These are phyloP conservation scores for Fusarium veterinarium DNA, from an alignment of 2,329 filamentous ascomycete species.

Conservation along the genomic window DNA sequence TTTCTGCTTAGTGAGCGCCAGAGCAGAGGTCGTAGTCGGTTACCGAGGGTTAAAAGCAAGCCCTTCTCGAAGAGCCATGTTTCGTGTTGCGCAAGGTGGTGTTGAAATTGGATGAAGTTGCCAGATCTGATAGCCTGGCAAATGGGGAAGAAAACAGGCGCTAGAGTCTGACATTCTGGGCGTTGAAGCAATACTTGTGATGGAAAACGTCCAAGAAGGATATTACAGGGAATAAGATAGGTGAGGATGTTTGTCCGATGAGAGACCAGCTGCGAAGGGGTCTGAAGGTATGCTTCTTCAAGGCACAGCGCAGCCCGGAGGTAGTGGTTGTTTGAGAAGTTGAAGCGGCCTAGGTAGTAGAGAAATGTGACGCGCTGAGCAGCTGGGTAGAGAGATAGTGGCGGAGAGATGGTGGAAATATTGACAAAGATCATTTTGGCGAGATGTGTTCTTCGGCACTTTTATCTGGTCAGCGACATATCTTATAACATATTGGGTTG, in stretches of 20 bases:
- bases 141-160: constrained; percentile 77
- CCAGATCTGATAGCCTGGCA: constrained; percentile 77
- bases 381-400: constrained; percentile 83
- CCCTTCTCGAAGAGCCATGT: constrained; percentile 81
- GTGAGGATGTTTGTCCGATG: constrained; percentile 85
- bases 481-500: background rate
- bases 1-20: constrained; percentile 86
- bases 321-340: constrained; percentile 87
- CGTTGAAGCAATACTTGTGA: constrained; percentile 72
- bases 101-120: constrained; percentile 78
- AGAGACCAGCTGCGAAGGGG: constrained; percentile 67
- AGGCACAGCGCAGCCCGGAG: constrained; percentile 79
- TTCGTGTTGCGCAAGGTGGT: constrained; percentile 71
- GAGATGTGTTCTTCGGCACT: constrained; percentile 84
- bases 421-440: constrained; percentile 91
- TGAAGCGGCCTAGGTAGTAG: constrained; percentile 92
- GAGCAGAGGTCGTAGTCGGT: constrained; percentile 82
- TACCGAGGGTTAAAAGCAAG: constrained; percentile 79
- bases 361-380: constrained; percentile 91
- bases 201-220: constrained; percentile 87
- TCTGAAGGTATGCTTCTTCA: constrained; percentile 82
- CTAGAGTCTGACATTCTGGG: constrained; percentile 70
- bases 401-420: constrained; percentile 84
- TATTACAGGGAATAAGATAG: constrained; percentile 84
- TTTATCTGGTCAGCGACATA: background rate